These are phyloP conservation scores for Cercospora sp. DNA, from an alignment of 2,329 filamentous ascomycete genomes.

Conservation along the genomic window DNA sequence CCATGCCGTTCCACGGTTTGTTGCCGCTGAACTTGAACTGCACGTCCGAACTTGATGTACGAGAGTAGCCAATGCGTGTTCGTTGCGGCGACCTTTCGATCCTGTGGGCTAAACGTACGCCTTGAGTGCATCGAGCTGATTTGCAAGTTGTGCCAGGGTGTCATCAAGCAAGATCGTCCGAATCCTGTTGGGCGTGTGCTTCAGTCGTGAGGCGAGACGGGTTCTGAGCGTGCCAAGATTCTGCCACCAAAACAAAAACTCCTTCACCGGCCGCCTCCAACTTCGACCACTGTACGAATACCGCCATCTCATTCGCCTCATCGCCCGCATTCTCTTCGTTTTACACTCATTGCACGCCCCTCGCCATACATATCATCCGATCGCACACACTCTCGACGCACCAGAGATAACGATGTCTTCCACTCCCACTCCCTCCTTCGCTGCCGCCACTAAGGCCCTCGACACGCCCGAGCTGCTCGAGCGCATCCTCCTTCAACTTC, in stretches of 20 bases:
- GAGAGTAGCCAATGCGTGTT: not conserved
- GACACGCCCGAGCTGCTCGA: not conserved
- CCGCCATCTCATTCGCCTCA: not conserved
- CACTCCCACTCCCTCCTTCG: not conserved
- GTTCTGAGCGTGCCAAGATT: not conserved
- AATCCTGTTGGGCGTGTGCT: not conserved
- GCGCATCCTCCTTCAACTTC: not conserved
- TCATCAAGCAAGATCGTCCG: not conserved
- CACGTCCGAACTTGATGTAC: not conserved
- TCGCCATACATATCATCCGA: not conserved
- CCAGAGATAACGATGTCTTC: not conserved
- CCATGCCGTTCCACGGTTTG: too few relatives aligned
- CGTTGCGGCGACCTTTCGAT: not conserved
- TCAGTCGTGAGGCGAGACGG: not conserved
- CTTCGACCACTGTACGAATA: not conserved
- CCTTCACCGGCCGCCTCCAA: not conserved
- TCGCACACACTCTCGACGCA: not conserved
- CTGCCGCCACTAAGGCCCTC: not conserved
- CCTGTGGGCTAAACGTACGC: not conserved
- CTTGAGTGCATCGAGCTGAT: not conserved
- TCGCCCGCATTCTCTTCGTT: not conserved
- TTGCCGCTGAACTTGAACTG: rapidly evolving
- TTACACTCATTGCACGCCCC: not conserved
- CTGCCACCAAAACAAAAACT: not conserved
- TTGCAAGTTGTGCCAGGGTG: too few relatives aligned